phyloP scores from a whole-genome alignment of 148 eudicot species.

The Amaranthus cruentus region DNA sequence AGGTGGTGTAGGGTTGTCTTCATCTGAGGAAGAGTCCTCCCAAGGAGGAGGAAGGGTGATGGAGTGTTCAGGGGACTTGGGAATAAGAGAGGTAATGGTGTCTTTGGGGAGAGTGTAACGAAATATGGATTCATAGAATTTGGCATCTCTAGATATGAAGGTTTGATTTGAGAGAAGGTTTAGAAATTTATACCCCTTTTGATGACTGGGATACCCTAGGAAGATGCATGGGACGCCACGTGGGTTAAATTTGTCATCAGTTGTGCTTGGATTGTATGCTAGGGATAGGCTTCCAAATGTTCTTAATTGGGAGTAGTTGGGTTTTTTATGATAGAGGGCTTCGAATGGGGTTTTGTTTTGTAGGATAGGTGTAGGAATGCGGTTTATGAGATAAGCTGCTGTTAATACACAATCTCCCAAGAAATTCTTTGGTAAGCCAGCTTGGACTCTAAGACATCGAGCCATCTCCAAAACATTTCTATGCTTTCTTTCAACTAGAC shows the following conservation, averaged over 20 bases:
- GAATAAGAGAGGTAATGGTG: no score
- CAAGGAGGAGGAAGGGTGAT: no score
- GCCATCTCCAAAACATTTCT: neutral
- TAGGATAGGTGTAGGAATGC: neutral
- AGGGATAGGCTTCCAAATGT: neutral
- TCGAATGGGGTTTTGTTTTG: neutral
- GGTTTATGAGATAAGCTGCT: neutral
- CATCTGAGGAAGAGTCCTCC: no score
- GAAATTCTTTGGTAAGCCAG: neutral
- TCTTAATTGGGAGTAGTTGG: neutral
- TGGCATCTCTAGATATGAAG: neutral
- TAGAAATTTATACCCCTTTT: neutral
- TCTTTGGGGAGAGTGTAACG: neutral
- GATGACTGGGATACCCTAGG: neutral
- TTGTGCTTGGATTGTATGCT: neutral
- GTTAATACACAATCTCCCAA: neutral
- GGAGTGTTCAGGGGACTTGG: no score
- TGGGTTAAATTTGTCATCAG: neutral
- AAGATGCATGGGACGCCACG: neutral
- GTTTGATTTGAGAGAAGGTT: neutral
- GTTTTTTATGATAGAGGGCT: neutral
- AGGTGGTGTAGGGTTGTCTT: no score
- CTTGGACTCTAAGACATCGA: neutral
- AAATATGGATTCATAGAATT: neutral
- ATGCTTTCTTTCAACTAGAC: neutral